phyloP scores from a whole-genome alignment of 106 monocot species.

The Phalaenopsis equestris region DNA sequence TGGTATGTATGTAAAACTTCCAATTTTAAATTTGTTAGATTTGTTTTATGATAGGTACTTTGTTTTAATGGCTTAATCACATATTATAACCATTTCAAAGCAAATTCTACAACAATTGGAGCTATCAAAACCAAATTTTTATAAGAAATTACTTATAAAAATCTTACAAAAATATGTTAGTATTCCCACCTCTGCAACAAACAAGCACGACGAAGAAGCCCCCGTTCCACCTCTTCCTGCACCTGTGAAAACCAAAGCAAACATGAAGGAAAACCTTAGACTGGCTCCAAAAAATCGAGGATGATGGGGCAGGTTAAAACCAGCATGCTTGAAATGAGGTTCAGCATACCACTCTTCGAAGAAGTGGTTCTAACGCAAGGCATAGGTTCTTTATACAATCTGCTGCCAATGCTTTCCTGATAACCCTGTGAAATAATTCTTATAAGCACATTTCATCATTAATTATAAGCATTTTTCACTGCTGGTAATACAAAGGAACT shows the following conservation, averaged over 20 bases:
- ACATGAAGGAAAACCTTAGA: background rate
- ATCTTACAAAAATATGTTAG: background rate
- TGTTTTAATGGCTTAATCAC: background rate
- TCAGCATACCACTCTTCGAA: conserved; percentile 7
- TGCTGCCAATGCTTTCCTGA: background rate
- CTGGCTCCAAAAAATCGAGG: background rate
- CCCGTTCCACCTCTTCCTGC: background rate
- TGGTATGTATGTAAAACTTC: no score
- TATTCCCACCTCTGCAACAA: background rate
- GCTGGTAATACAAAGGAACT: no score
- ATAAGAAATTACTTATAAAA: background rate
- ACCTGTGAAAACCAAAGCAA: background rate
- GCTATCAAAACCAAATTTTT: background rate
- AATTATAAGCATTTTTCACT: no score
- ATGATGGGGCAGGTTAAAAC: background rate
- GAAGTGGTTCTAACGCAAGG: background rate
- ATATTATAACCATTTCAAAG: background rate
- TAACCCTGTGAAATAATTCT: conserved; percentile 2
- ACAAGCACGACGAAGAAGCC: conserved; percentile 4
- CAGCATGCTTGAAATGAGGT: no score
- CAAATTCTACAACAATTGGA: background rate
- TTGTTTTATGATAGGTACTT: background rate
- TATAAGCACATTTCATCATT: background rate
- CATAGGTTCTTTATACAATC: conserved; percentile 1
- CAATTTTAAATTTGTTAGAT: background rate